These are phyloP conservation scores for Candida orba DNA, from an alignment of 805 yeast genomes.

Conservation along the genomic window DNA sequence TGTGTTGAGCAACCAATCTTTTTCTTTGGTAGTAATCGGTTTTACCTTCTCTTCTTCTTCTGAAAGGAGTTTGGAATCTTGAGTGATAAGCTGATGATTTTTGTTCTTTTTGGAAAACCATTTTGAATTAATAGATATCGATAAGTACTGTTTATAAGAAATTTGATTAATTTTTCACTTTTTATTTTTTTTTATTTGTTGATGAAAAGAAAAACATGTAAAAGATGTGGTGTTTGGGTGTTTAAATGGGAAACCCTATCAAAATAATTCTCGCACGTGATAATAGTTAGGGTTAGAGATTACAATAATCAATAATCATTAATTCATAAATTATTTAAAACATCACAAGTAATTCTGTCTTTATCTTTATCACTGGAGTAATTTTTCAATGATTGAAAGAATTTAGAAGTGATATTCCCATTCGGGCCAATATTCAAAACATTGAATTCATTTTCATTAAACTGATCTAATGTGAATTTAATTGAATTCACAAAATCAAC, in stretches of 20 bases:
- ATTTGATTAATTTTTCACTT: not conserved
- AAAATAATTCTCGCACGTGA: slow-evolving; percentile 5
- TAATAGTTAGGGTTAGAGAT: not conserved
- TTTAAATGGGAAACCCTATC: no score
- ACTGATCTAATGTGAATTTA: slow-evolving; percentile 11
- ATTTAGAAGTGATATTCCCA: slow-evolving; percentile 13
- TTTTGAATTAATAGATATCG: slow-evolving; percentile 29
- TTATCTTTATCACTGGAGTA: slow-evolving; percentile 6
- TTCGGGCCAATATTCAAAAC: slow-evolving; percentile 22
- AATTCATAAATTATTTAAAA: not conserved
- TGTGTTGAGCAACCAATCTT: slow-evolving; percentile 99
- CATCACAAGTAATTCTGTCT: not conserved
- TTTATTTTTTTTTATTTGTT: not conserved
- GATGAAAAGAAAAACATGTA: no score
- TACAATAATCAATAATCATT: no score
- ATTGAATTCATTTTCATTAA: not conserved
- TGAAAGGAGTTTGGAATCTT: slow-evolving; percentile 99
- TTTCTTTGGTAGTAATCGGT: slow-evolving; percentile 99
- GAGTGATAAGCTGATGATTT: slow-evolving; percentile 95
- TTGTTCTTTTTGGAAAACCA: slow-evolving; percentile 67
- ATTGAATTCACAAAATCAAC: slow-evolving; percentile 37
- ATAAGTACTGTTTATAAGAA: not conserved
- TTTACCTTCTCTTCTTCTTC: slow-evolving; percentile 99
- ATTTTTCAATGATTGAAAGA: slow-evolving; percentile 8
- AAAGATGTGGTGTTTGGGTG: no score